These are phyloP conservation scores for Colletotrichum sp. DNA, from an alignment of 2,329 filamentous ascomycete genomes.

Conservation along the genomic window DNA sequence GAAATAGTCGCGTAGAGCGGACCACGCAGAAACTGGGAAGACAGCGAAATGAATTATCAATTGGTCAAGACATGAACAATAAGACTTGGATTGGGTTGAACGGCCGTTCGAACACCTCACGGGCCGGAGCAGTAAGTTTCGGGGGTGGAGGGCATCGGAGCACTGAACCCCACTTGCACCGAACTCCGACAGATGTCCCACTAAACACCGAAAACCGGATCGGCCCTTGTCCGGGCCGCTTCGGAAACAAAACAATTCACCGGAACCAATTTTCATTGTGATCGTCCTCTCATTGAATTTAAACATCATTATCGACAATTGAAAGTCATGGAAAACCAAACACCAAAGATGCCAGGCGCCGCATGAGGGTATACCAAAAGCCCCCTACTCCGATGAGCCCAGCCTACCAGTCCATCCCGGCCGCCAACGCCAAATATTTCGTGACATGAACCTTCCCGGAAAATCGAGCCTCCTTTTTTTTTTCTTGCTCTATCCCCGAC, in stretches of 20 bases:
- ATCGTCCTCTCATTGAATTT: not conserved
- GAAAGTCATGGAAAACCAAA: not conserved
- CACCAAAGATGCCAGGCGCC: not conserved
- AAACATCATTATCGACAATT: not conserved
- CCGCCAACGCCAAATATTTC: constrained; percentile 4
- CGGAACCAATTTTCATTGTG: not conserved
- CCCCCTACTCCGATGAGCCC: constrained; percentile 13
- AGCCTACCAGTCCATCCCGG: not conserved
- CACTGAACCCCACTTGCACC: not conserved
- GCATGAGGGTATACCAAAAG: constrained; percentile 15
- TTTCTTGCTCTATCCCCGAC: constrained; percentile 13
- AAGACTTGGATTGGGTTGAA: not conserved
- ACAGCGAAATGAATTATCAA: not conserved
- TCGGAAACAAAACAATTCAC: not conserved
- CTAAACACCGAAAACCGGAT: not conserved
- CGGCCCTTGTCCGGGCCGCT: not conserved
- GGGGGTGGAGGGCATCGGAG: not conserved
- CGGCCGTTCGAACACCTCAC: not conserved
- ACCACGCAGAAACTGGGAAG: not conserved
- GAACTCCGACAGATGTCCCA: not conserved
- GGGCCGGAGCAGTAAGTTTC: not conserved
- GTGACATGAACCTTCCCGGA: not conserved
- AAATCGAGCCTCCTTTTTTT: not conserved
- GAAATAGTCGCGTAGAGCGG: not conserved
- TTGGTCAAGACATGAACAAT: not conserved